phyloP scores from a whole-genome alignment of 306 rosid genomes.

The apple (Malus domestica) region DNA sequence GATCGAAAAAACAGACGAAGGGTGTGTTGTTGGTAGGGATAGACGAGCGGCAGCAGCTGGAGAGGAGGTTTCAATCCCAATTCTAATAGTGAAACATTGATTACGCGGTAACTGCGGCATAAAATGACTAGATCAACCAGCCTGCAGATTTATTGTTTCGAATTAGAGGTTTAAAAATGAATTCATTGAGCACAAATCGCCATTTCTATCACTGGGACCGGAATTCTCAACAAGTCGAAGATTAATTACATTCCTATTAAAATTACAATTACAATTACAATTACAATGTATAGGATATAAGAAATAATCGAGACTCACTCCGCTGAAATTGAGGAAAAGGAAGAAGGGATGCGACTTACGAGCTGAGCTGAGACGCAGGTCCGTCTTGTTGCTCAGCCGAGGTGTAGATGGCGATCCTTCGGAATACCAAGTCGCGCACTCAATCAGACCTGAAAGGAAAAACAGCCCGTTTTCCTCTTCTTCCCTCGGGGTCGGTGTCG shows the following conservation, averaged over 20 bases:
- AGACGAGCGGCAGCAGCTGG: neutral
- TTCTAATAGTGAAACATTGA: neutral
- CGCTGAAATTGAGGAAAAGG: neutral
- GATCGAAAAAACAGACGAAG: neutral
- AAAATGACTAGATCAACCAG: slow-evolving; percentile 5
- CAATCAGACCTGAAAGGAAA: slow-evolving; percentile 7
- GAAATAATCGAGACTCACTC: neutral
- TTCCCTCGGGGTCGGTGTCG: neutral
- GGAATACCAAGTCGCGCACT: slow-evolving; percentile 6
- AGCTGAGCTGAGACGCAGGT: slow-evolving; percentile 15
- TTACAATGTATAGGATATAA: neutral
- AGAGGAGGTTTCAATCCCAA: slow-evolving; percentile 8
- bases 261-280: neutral
- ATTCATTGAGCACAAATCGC: neutral
- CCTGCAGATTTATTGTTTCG: slow-evolving; percentile 10
- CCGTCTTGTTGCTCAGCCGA: neutral
- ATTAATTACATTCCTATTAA: neutral
- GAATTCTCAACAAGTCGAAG: neutral
- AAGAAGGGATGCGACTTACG: slow-evolving; percentile 7
- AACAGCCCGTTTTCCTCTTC: slow-evolving; percentile 1
- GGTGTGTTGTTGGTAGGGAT: neutral
- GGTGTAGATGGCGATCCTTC: slow-evolving; percentile 3
- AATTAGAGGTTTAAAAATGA: neutral
- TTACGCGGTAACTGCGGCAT: slow-evolving; percentile 4
- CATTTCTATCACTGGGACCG: neutral